phyloP scores from a whole-genome alignment of 805 yeast genomes.

The Candida mattraensis region DNA sequence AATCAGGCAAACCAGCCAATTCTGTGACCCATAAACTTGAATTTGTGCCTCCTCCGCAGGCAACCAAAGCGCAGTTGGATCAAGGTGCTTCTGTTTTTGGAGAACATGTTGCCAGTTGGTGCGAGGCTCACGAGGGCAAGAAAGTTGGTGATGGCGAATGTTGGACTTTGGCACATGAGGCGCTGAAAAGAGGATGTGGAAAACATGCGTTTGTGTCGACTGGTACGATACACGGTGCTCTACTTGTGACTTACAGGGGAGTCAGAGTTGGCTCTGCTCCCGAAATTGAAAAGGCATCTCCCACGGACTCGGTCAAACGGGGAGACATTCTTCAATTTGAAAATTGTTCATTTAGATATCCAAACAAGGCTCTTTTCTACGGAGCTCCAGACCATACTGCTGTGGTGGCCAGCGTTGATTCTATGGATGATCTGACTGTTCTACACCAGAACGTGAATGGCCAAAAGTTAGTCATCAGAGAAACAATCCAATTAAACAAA shows the following conservation, averaged over 20 bases:
- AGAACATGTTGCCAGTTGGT: constrained; percentile 56
- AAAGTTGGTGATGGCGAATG: constrained; percentile 59
- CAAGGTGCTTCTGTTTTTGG: constrained; percentile 42
- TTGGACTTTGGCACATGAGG: constrained; percentile 60
- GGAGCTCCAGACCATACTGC: constrained; percentile 60
- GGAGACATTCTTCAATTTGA: constrained; percentile 59
- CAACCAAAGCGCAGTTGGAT: constrained; percentile 36
- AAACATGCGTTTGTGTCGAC: constrained; percentile 54
- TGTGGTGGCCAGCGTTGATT: constrained; percentile 35
- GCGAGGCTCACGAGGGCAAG: constrained; percentile 46
- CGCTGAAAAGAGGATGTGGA: constrained; percentile 54
- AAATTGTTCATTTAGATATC: constrained; percentile 39
- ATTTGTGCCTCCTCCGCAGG: constrained; percentile 45
- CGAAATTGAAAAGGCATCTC: constrained; percentile 19
- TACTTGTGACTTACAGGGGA: constrained; percentile 24
- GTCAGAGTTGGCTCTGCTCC: constrained; percentile 14
- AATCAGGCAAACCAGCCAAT: constrained; percentile 23
- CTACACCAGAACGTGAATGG: constrained; percentile 53
- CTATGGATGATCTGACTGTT: constrained; percentile 31
- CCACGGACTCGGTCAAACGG: constrained; percentile 44
- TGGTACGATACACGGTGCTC: constrained; percentile 47
- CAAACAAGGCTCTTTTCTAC: constrained; percentile 35
- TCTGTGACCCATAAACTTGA: constrained; percentile 32
- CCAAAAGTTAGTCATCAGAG: constrained; percentile 39
- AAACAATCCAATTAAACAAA: constrained; percentile 38